Evolutionary conservation across 768 basidiomycete species (phyloP).

Genomic region (Podaxis carcinomalis): DNA sequence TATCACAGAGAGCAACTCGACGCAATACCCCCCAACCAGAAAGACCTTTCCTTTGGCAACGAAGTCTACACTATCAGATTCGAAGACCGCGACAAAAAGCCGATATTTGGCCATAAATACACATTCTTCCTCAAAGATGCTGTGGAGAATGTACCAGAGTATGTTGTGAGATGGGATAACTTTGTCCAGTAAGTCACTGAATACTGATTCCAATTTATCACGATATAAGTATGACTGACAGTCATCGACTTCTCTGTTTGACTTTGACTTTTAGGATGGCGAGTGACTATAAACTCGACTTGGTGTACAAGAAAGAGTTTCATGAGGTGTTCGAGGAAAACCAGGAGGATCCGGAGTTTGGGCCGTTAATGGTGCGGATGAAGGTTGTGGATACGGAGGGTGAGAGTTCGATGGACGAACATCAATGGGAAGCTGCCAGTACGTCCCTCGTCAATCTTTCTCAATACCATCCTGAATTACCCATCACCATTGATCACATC

Average conservation of each 20-base stretch:
- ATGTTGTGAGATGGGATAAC: conserved; percentile 92
- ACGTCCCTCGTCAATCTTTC: conserved; percentile 29
- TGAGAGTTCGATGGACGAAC: conserved; percentile 88
- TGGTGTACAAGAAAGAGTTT: conserved; percentile 78
- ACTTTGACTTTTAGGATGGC: not conserved
- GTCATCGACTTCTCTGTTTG: not conserved
- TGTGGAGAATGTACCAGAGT: conserved; percentile 96
- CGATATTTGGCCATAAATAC: conserved; percentile 87
- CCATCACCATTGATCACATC: not conserved
- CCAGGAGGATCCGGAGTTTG: conserved; percentile 74
- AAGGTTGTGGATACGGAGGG: conserved; percentile 84
- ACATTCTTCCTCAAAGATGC: conserved; percentile 93
- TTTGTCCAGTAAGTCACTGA: conserved; percentile 74
- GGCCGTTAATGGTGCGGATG: conserved; percentile 83
- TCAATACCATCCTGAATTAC: not conserved
- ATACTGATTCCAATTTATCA: not conserved
- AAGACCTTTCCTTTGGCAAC: conserved; percentile 85
- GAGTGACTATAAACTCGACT: conserved; percentile 9
- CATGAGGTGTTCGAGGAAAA: conserved; percentile 86
- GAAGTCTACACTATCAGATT: conserved; percentile 87
- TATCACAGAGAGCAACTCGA: conserved; percentile 64
- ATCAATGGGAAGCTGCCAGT: conserved; percentile 99
- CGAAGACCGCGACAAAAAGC: conserved; percentile 57
- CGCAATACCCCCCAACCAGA: conserved; percentile 56
- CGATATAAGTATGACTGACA: not conserved